Conservation (phyloP, 2,329 filamentous ascomycete species). For the Pseudogymnoascus sp. region DNA sequence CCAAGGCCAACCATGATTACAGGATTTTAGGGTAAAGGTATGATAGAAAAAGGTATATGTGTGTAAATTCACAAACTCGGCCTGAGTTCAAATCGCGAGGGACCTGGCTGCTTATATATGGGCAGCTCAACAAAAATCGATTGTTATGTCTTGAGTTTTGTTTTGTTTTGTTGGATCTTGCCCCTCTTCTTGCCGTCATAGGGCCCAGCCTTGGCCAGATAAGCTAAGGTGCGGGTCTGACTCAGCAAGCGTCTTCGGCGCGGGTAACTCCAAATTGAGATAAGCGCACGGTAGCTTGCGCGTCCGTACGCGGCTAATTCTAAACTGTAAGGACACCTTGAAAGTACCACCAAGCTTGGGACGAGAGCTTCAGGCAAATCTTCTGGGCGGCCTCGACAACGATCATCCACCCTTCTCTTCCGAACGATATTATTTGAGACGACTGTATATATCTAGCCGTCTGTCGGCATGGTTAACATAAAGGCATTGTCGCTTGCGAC, state of each 20-base stretch:
- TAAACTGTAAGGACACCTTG: slow-evolving; percentile 11
- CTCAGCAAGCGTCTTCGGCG: not conserved
- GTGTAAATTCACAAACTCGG: not conserved
- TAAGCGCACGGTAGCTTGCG: slow-evolving; percentile 8
- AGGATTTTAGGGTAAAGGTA: slow-evolving; percentile 12
- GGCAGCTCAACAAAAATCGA: slow-evolving; percentile 1
- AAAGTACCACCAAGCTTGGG: slow-evolving; percentile 10
- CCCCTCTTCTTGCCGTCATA: slow-evolving; percentile 7
- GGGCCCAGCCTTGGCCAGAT: slow-evolving; percentile 3
- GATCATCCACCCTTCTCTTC: slow-evolving; percentile 5
- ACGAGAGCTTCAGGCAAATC: slow-evolving; percentile 9
- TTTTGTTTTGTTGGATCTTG: slow-evolving; percentile 8
- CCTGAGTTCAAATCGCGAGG: not conserved
- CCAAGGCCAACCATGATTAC: slow-evolving; percentile 55
- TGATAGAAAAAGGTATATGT: not conserved
- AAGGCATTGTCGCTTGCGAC: slow-evolving; percentile 41
- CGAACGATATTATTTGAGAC: not conserved
- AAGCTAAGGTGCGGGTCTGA: slow-evolving; percentile 8
- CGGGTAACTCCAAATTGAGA: slow-evolving; percentile 2
- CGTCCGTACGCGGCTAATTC: slow-evolving; percentile 6
- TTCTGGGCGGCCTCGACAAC: slow-evolving; percentile 6
- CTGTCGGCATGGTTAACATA: slow-evolving; percentile 23
- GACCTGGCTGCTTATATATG: slow-evolving; percentile 4
- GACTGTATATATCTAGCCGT: slow-evolving; percentile 8
- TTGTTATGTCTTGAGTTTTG: slow-evolving; percentile 7